A percentile compares a stretch with the other conserved stretches of the same genome.
phyloP scores from a whole-genome alignment of 2,329 filamentous ascomycete genomes.

The Graphilbum sp. region DNA sequence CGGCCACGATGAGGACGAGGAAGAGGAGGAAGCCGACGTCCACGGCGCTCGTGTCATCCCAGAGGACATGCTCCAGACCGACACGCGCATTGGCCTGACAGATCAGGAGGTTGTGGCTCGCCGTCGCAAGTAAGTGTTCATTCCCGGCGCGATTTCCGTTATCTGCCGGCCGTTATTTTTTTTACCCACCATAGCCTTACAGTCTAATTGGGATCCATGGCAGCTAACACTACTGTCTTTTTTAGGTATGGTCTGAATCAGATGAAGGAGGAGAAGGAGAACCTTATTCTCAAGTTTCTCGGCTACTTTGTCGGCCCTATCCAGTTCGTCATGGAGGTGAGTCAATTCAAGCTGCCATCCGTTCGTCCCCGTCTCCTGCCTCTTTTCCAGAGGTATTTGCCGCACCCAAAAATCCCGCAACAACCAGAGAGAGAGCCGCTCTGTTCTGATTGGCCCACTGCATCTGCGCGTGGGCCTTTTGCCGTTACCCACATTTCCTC shows the following conservation, averaged over 20 bases:
- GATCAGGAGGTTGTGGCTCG: slow-evolving; percentile 47
- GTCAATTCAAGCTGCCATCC: too few relatives aligned
- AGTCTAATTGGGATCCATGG: neutral
- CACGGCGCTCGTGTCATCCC: slow-evolving; percentile 45
- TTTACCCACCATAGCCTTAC: neutral
- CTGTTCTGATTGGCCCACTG: neutral
- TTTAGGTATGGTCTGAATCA: slow-evolving; percentile 53
- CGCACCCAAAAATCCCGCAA: neutral
- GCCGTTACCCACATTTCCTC: too few relatives aligned
- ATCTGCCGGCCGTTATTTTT: neutral
- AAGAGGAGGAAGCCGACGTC: slow-evolving; percentile 26
- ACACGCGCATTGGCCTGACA: slow-evolving; percentile 53
- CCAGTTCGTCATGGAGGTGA: slow-evolving; percentile 84
- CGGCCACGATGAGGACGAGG: slow-evolving; percentile 47
- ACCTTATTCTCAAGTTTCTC: slow-evolving; percentile 66
- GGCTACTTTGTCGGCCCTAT: slow-evolving; percentile 78
- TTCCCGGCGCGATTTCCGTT: neutral
- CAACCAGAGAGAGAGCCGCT: neutral
- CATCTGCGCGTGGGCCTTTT: too few relatives aligned
- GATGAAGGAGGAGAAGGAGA: slow-evolving; percentile 81
- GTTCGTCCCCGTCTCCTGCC: too few relatives aligned
- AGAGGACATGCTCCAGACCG: slow-evolving; percentile 55
- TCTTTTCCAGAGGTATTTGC: neutral
- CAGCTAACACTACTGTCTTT: neutral
- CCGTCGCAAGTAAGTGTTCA: slow-evolving; percentile 40